Conservation (phyloP, 148 eudicot species). For the Persicaria tinctoria region DNA sequence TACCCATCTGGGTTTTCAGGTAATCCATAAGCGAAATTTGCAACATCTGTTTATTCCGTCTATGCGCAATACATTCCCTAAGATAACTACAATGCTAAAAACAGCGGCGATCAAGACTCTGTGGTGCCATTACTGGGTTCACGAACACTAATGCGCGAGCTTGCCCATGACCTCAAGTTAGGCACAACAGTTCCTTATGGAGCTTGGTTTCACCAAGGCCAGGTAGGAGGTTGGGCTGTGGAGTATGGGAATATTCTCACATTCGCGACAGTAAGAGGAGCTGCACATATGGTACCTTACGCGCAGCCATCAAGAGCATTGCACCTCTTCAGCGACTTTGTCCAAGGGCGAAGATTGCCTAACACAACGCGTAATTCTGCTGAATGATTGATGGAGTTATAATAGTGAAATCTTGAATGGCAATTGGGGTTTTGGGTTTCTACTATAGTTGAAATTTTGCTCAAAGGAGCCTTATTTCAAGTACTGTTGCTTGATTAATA, state of each 20-base stretch:
- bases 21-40: conserved; percentile 11
- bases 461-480: conserved; percentile 9
- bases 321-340: conserved; percentile 77
- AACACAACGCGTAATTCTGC: conserved; percentile 40
- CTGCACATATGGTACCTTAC: conserved; percentile 99
- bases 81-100: not conserved
- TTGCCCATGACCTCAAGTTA: conserved; percentile 64
- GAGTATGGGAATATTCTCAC: conserved; percentile 83
- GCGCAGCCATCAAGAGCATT: conserved; percentile 91
- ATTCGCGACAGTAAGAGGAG: conserved; percentile 92
- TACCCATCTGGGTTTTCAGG: conserved; percentile 91
- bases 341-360: conserved; percentile 60
- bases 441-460: not conserved
- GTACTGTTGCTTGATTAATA: not conserved
- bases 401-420: not conserved
- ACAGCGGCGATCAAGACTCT: conserved; percentile 94
- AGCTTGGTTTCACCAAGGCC: conserved; percentile 89
- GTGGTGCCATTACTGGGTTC: conserved; percentile 92
- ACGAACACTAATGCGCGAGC: conserved; percentile 79
- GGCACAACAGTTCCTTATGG: conserved; percentile 74
- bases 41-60: not conserved
- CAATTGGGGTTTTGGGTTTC: not conserved
- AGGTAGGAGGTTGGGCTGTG: conserved; percentile 95
- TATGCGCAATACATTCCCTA: not conserved
- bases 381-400: conserved; percentile 28